These are phyloP conservation scores for peach (Prunus persica) DNA, from an alignment of 306 rosid species.

Conservation along the genomic window Prunus_persica_NCBIv2 NC_034010.1:5822001-5822500, in stretches of 20 bases:
- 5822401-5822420: background rate
- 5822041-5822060: conserved; percentile 21
- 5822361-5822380: background rate
- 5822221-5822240: too few relatives aligned
- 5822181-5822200: too few relatives aligned
- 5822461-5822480: background rate
- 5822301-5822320: background rate
- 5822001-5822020: conserved; percentile 15
- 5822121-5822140: conserved; percentile 23
- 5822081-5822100: conserved; percentile 39
- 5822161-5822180: too few relatives aligned
- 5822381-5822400: background rate
- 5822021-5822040: conserved; percentile 16
- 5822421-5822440: background rate
- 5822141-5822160: background rate
- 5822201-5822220: too few relatives aligned
- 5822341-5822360: background rate
- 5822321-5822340: background rate
- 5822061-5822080: conserved; percentile 20
- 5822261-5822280: background rate
- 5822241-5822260: too few relatives aligned
- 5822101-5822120: conserved; percentile 22
- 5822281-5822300: background rate
- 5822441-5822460: background rate
- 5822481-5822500: background rate